Evolutionary conservation across 345 rosid genomes (phyloP).

Genomic region (Ceriops decandra): DNA sequence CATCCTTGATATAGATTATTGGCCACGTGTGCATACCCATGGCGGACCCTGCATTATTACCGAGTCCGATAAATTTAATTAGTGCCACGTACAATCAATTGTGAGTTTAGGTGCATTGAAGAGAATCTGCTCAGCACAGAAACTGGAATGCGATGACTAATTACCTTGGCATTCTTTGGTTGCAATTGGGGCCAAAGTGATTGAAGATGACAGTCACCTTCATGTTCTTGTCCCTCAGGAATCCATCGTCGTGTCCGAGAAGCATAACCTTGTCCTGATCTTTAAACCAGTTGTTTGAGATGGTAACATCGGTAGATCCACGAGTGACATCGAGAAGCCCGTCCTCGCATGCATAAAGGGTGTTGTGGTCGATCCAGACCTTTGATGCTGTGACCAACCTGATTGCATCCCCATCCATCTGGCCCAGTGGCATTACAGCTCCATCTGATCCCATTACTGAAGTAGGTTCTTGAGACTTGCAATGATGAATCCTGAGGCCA

Average conservation of each 20-base stretch:
- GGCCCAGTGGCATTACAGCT: slow-evolving; percentile 32
- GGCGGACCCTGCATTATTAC: slow-evolving; percentile 43
- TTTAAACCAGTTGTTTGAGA: slow-evolving; percentile 72
- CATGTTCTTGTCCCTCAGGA: slow-evolving; percentile 51
- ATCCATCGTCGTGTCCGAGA: slow-evolving; percentile 71
- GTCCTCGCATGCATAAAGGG: slow-evolving; percentile 54
- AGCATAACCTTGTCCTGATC: slow-evolving; percentile 89
- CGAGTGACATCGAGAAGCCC: slow-evolving; percentile 65
- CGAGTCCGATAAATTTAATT: not conserved
- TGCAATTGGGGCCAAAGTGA: slow-evolving; percentile 83
- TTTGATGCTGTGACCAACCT: slow-evolving; percentile 55
- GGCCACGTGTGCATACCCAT: slow-evolving; percentile 69
- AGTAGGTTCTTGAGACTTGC: slow-evolving; percentile 48
- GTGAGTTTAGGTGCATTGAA: no score
- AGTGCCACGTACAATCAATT: no score
- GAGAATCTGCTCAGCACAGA: no score
- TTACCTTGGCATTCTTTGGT: slow-evolving; percentile 81
- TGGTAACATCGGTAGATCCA: slow-evolving; percentile 53
- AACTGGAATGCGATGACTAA: not conserved
- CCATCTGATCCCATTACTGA: slow-evolving; percentile 56
- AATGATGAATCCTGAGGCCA: slow-evolving; percentile 62
- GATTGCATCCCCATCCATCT: slow-evolving; percentile 67
- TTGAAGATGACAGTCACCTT: slow-evolving; percentile 63
- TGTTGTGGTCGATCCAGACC: slow-evolving; percentile 78
- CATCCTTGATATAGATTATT: slow-evolving; percentile 81